Evolutionary conservation across 2,329 filamentous ascomycete species (phyloP).

Genomic region (Setomelanomma holmii): DNA sequence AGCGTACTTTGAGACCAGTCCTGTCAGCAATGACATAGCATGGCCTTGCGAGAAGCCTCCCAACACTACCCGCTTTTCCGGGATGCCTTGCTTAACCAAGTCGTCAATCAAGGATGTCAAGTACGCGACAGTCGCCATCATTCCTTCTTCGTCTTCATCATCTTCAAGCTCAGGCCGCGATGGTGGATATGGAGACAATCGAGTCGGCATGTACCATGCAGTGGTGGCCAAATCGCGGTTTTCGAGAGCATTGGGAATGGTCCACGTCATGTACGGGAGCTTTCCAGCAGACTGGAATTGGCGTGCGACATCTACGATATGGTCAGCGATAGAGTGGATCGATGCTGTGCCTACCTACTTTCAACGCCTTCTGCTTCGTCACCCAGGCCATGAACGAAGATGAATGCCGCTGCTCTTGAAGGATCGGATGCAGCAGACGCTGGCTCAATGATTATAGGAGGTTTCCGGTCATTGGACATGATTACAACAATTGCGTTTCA

Average conservation of each 20-base stretch:
- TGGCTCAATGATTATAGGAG: slow-evolving; percentile 50
- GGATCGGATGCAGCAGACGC: slow-evolving; percentile 41
- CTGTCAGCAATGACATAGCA: slow-evolving; percentile 54
- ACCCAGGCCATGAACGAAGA: slow-evolving; percentile 57
- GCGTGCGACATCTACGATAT: slow-evolving; percentile 50
- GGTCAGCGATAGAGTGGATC: neutral
- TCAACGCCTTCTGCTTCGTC: slow-evolving; percentile 55
- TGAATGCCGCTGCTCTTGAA: slow-evolving; percentile 52
- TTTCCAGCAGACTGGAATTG: slow-evolving; percentile 59
- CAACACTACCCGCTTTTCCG: slow-evolving; percentile 53
- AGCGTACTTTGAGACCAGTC: slow-evolving; percentile 50
- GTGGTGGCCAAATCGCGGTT: slow-evolving; percentile 55
- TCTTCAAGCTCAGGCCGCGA: slow-evolving; percentile 54
- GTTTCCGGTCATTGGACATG: slow-evolving; percentile 16
- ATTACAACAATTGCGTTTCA: no score
- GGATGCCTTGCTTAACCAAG: slow-evolving; percentile 50
- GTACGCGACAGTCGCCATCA: slow-evolving; percentile 50
- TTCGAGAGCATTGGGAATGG: slow-evolving; percentile 58
- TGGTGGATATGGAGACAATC: slow-evolving; percentile 49
- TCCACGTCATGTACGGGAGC: slow-evolving; percentile 57
- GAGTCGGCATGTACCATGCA: slow-evolving; percentile 57
- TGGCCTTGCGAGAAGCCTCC: slow-evolving; percentile 59
- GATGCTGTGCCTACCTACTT: no score
- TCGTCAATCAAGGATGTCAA: slow-evolving; percentile 53
- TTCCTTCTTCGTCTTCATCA: slow-evolving; percentile 56